Conservation (phyloP, 108 stramenopile genomes). For the Skeletonema tropicum region DNA sequence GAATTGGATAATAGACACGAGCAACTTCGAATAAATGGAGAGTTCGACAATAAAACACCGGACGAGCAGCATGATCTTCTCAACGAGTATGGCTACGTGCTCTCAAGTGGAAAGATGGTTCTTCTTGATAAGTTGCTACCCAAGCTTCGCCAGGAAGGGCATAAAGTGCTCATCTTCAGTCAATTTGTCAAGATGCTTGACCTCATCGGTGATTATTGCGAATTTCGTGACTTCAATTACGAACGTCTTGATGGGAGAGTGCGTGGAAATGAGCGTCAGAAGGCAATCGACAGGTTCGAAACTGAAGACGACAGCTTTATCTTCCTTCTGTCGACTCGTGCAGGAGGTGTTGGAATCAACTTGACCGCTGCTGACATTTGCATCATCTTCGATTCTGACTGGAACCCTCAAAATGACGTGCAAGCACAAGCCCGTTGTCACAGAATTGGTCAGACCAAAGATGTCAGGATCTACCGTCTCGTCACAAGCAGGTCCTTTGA, state of each 20-base stretch:
- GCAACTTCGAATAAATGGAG: conserved; percentile 65
- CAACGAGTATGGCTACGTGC: conserved; percentile 84
- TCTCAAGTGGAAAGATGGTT: conserved; percentile 98
- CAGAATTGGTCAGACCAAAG: conserved; percentile 98
- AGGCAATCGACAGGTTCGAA: conserved; percentile 98
- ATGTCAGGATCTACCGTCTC: conserved; percentile 95
- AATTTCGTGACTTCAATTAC: conserved; percentile 84
- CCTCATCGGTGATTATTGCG: conserved; percentile 92
- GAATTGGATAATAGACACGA: conserved; percentile 87
- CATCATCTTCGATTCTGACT: conserved; percentile 90
- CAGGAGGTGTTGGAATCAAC: conserved; percentile 99
- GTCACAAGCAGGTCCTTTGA: conserved; percentile 98
- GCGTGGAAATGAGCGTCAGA: conserved; percentile 95
- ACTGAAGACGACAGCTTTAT: conserved; percentile 86
- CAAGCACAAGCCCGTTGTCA: conserved; percentile 99
- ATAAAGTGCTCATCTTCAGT: conserved; percentile 96
- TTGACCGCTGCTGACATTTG: conserved; percentile 95
- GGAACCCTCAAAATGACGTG: conserved; percentile 99
- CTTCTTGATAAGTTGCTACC: conserved; percentile 98
- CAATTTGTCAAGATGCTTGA: conserved; percentile 98
- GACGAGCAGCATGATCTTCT: conserved; percentile 79
- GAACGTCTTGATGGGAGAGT: conserved; percentile 89
- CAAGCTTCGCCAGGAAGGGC: conserved; percentile 94
- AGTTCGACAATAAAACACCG: conserved; percentile 73
- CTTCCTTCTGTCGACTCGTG: conserved; percentile 90